A percentile compares a stretch with the other conserved stretches of the same genome.
Evolutionary conservation across 306 rosid species (phyloP).

Genomic region (Glycine soja): DNA sequence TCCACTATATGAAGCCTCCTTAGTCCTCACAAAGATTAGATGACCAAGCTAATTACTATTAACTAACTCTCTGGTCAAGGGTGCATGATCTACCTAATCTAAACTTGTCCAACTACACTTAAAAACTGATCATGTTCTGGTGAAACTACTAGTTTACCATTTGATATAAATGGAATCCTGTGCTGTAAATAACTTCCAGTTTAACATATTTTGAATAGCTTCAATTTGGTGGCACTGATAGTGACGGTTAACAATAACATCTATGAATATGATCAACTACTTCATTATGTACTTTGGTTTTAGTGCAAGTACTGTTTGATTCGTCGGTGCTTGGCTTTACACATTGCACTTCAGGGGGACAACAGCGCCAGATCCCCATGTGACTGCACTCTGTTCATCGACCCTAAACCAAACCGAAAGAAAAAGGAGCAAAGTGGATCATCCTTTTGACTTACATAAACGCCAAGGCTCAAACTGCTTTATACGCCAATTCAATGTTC

Average conservation of each 20-base stretch:
- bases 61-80: background rate
- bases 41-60: constrained; percentile 37
- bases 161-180: background rate
- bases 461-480: no score
- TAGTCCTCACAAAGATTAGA: constrained; percentile 32
- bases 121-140: background rate
- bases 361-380: no score
- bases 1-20: background rate
- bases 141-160: background rate
- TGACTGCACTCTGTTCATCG: no score
- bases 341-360: no score
- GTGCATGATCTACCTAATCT: background rate
- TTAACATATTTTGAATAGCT: background rate
- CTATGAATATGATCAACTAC: no score
- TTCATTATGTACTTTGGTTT: no score
- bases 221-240: no score
- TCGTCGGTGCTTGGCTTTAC: no score
- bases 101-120: background rate
- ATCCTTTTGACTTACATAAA: background rate
- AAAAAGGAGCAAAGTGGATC: background rate
- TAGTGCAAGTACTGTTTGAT: no score
- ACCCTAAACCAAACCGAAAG: no score
- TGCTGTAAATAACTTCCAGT: background rate
- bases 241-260: no score
- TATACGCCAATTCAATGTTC: background rate